Base-by-base conservation (phyloP, 345 rosid genomes). In the Brassica juncea region DNA sequence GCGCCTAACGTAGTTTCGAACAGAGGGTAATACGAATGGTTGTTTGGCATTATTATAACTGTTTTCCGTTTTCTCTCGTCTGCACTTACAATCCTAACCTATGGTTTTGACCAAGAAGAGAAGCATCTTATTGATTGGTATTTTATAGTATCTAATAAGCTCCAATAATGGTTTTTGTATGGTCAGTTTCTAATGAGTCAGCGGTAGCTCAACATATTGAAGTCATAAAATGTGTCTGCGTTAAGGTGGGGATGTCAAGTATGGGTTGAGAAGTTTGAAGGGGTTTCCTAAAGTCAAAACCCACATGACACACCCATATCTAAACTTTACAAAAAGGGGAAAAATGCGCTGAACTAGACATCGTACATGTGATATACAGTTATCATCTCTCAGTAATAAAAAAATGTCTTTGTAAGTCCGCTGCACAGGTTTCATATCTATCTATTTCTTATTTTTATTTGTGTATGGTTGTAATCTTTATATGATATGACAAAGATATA, bases 301-400 rank as follows among this genome's bases (percentile, higher is more conserved):
- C 55, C 78, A 66, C 78, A 28, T 57, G 79, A 58, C 1, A 27
- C 67, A 27, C 67, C 79, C 79, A 75, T 75, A 55, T 37, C 59
- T 27, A 42, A 60, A 27, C 31, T 39, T 34, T 57, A 15, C 44
- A 39, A 58, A 35, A n/a, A 64, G 15, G 7, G n/a, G 14, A 5
- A 5, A 74, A 23, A 74, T 74, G 6, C 71, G 27, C 2, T 66
- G 78, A 74, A 74, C 72, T 54, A 54, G 28, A 34, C 72, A 75
- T 66, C 44, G 59, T 75, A 27, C 74, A 70, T 77, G 70, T 68
- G 68, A 8, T 28, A 21, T 59, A 69, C 74, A 69, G 37, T 60
- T 76, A 49, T 49, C 19, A 5, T 31, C 28, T 70, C 75, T 37
- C 47, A 8, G 19, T 49, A 49, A 4, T 54, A 5, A 14, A 76